These are phyloP conservation scores for Suaeda aralocaspica DNA, from an alignment of 148 eudicot species.

Conservation along the genomic window DNA sequence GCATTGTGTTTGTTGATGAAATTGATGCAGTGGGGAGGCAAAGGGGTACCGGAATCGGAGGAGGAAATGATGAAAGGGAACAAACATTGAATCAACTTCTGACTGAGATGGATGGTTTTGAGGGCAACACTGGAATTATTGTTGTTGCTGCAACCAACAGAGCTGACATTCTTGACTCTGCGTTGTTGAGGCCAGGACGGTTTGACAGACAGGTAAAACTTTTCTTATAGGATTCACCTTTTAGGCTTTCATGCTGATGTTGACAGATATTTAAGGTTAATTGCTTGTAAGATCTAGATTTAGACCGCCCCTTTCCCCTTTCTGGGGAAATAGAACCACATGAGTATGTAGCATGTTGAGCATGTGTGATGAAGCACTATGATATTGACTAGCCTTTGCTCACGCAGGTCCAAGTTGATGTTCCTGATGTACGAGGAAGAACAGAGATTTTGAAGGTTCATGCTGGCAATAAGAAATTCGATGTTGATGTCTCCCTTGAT, in stretches of 20 bases:
- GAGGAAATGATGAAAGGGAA: conserved; percentile 98
- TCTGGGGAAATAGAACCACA: neutral
- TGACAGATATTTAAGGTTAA: neutral
- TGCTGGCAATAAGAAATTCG: conserved; percentile 80
- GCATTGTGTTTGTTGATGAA: conserved; percentile 99
- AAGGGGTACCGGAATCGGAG: conserved; percentile 98
- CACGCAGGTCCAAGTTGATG: conserved; percentile 84
- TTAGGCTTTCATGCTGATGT: neutral
- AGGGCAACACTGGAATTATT: conserved; percentile 94
- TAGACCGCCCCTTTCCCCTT: neutral
- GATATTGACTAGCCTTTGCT: neutral
- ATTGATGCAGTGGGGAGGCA: conserved; percentile 99
- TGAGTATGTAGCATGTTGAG: neutral
- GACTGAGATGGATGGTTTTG: conserved; percentile 99
- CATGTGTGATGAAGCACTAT: neutral
- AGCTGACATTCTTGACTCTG: conserved; percentile 98
- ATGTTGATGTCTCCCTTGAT: conserved; percentile 84
- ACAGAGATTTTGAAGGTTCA: conserved; percentile 97
- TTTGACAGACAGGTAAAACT: conserved; percentile 87
- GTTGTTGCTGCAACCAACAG: conserved; percentile 97
- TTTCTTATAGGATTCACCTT: neutral
- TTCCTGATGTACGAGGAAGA: conserved; percentile 93
- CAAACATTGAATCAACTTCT: conserved; percentile 95
- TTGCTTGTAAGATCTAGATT: neutral
- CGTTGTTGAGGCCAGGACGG: conserved; percentile 90